A percentile compares a stretch with the other conserved stretches of the same genome.
These are phyloP conservation scores for Hypocrella siamensis DNA, from an alignment of 2,329 filamentous ascomycete species.

Conservation along the genomic window DNA sequence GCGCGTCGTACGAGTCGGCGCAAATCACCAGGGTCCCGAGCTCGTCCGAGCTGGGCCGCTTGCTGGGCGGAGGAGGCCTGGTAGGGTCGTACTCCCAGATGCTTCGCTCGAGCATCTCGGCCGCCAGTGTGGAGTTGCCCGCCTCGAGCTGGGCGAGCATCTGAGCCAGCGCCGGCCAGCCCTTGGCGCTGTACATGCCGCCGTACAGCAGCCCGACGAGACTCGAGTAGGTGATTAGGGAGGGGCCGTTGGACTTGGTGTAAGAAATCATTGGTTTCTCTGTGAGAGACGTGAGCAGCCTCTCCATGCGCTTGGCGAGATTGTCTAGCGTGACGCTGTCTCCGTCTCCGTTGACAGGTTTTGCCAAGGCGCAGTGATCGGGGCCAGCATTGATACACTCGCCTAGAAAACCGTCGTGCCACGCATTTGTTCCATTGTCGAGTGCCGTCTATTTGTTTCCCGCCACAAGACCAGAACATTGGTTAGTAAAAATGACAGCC, in stretches of 20 bases:
- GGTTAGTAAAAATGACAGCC: too few species aligned
- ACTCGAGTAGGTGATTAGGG: slow-evolving; percentile 27
- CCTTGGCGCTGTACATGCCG: slow-evolving; percentile 25
- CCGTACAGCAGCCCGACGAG: slow-evolving; percentile 23
- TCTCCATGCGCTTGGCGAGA: slow-evolving; percentile 23
- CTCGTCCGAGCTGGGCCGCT: slow-evolving; percentile 20
- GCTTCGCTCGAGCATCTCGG: slow-evolving; percentile 19
- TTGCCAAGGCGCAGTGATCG: slow-evolving; percentile 27
- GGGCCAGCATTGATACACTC: slow-evolving; percentile 32
- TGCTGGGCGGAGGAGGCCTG: slow-evolving; percentile 11
- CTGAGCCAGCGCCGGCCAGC: slow-evolving; percentile 25
- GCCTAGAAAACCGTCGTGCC: slow-evolving; percentile 32
- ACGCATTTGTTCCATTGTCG: slow-evolving; percentile 32
- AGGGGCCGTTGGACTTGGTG: slow-evolving; percentile 21
- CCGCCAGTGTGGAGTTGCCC: slow-evolving; percentile 27
- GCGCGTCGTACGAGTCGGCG: slow-evolving; percentile 28
- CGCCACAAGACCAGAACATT: too few species aligned
- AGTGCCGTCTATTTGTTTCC: slow-evolving; percentile 18
- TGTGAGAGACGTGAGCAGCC: slow-evolving; percentile 20
- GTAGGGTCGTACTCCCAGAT: slow-evolving; percentile 27
- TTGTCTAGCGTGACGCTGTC: slow-evolving; percentile 15
- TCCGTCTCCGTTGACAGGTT: slow-evolving; percentile 7
- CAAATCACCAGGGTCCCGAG: slow-evolving; percentile 27
- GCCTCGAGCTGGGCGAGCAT: slow-evolving; percentile 26
- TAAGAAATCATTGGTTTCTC: slow-evolving; percentile 23